phyloP scores from a whole-genome alignment of 1,139 yeast species.

The Chernovozyma aurita region DNA sequence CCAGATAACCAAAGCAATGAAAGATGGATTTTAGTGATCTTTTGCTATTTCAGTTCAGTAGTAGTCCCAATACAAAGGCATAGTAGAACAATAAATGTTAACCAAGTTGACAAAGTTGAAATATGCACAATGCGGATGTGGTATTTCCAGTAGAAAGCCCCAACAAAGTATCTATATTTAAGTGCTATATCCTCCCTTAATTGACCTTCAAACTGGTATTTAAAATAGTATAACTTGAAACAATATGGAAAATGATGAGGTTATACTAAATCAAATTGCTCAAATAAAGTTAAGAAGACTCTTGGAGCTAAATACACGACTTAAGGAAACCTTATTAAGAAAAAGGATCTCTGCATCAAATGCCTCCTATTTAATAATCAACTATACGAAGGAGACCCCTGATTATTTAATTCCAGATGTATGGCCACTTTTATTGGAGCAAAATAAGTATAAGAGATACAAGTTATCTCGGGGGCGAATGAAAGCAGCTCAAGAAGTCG shows the following conservation, averaged over 20 bases:
- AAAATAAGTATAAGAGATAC: slow-evolving; percentile 37
- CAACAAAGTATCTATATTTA: too few species aligned
- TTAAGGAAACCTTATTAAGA: slow-evolving; percentile 49
- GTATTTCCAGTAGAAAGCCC: too few species aligned
- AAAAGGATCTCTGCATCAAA: slow-evolving; percentile 68
- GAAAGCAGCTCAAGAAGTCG: slow-evolving; percentile 19
- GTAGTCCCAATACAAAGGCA: too few species aligned
- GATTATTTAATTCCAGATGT: slow-evolving; percentile 51
- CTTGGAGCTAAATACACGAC: slow-evolving; percentile 52
- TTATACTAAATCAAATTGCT: background rate
- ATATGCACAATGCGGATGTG: background rate
- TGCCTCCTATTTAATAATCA: slow-evolving; percentile 47
- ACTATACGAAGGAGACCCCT: slow-evolving; percentile 42
- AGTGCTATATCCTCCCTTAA: too few species aligned
- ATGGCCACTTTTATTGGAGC: slow-evolving; percentile 47
- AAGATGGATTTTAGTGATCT: too few species aligned
- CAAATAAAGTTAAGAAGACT: slow-evolving; percentile 58
- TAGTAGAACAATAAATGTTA: too few species aligned
- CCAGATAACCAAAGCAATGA: too few species aligned
- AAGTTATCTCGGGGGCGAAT: background rate
- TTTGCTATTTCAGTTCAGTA: too few species aligned
- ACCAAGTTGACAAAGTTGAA: too few species aligned
- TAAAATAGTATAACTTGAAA: too few species aligned
- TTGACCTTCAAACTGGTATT: too few species aligned
- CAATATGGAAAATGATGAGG: background rate